phyloP scores from a whole-genome alignment of 495 filamentous ascomycete genomes.

The Aspergillus steynii region DNA sequence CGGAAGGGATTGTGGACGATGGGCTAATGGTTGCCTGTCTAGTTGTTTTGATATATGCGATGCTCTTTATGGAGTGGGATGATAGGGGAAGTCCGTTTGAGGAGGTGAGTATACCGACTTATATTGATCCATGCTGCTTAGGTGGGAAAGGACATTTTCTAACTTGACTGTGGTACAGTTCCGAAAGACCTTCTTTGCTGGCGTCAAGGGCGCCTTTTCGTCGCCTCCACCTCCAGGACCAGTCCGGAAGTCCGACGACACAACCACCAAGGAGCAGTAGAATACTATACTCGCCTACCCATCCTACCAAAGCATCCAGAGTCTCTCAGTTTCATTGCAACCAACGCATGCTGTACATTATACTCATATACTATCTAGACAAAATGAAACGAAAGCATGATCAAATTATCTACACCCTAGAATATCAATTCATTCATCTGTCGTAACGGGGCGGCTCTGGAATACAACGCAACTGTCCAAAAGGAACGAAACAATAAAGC shows the following conservation, averaged over 20 bases:
- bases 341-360: constrained; percentile 13
- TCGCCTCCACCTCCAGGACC: constrained; percentile 35
- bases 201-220: constrained; percentile 36
- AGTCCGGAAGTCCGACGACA: constrained; percentile 26
- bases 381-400: background rate
- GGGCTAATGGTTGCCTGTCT: constrained; percentile 15
- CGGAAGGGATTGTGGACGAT: background rate
- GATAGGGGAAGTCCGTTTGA: constrained; percentile 62
- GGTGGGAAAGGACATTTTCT: background rate
- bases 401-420: background rate
- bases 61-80: constrained; percentile 79
- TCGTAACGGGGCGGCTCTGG: constrained; percentile 13
- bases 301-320: background rate
- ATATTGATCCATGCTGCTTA: too few relatives aligned
- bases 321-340: background rate
- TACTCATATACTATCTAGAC: background rate
- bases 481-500: constrained; percentile 9
- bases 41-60: constrained; percentile 71
- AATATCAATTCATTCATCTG: constrained; percentile 19
- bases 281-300: background rate
- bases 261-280: background rate
- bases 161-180: constrained; percentile 25
- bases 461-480: constrained; percentile 10
- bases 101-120: constrained; percentile 32
- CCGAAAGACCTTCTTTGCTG: constrained; percentile 38